Percentiles rank a stretch among this genome's conserved stretches.
phyloP scores from a whole-genome alignment of 768 basidiomycete species.

The Xerocomellus intermedius region DNA sequence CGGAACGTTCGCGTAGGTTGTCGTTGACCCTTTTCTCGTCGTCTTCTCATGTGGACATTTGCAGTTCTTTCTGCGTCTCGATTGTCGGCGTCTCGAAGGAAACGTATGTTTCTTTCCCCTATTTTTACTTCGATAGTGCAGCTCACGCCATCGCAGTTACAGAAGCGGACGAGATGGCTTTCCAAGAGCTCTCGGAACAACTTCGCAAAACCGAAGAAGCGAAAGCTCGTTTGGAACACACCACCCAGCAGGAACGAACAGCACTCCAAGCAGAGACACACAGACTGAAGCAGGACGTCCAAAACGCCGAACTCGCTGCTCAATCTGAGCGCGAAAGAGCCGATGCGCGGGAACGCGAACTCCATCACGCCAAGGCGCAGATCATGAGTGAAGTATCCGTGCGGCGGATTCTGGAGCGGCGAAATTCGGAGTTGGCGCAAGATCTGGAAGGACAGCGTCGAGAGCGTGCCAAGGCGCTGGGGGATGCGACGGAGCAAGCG shows the following conservation, averaged over 20 bases:
- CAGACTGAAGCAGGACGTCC: slow-evolving; percentile 47
- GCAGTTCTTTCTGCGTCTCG: slow-evolving; percentile 77
- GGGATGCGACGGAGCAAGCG: slow-evolving; percentile 69
- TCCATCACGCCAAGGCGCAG: slow-evolving; percentile 60
- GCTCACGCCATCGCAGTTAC: slow-evolving; percentile 44
- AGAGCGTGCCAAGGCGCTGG: slow-evolving; percentile 55
- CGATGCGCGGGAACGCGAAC: slow-evolving; percentile 60
- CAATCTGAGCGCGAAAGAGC: slow-evolving; percentile 50
- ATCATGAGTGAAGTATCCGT: slow-evolving; percentile 62
- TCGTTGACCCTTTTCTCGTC: not conserved
- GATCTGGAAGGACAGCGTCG: slow-evolving; percentile 56
- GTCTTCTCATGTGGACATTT: slow-evolving; percentile 5
- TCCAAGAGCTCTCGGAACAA: slow-evolving; percentile 69
- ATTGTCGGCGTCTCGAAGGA: slow-evolving; percentile 62
- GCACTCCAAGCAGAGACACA: slow-evolving; percentile 55
- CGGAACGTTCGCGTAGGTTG: slow-evolving; percentile 74
- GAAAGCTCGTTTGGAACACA: slow-evolving; percentile 53
- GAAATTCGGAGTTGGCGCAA: slow-evolving; percentile 54
- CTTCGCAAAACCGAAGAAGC: slow-evolving; percentile 59
- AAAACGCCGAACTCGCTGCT: slow-evolving; percentile 37
- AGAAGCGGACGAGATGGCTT: slow-evolving; percentile 73
- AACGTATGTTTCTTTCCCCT: slow-evolving; percentile 50
- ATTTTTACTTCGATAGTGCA: not conserved
- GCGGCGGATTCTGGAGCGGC: slow-evolving; percentile 61
- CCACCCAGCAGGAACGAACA: slow-evolving; percentile 57